Base-by-base conservation (phyloP, 1,284 basidiomycete genomes). In the Tausonia pullulans region DNA sequence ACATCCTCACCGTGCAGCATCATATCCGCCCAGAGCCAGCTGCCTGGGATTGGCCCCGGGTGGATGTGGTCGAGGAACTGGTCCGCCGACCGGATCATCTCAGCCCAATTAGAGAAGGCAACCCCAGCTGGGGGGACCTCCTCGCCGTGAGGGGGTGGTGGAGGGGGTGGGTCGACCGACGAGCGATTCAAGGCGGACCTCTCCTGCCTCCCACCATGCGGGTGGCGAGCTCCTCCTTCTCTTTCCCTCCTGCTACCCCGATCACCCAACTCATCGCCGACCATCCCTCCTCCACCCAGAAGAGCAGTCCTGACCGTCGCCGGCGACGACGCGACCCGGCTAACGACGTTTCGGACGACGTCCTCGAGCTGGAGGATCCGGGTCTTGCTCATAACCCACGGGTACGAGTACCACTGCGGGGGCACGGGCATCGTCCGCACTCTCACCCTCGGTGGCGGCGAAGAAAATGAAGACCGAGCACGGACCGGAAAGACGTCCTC, bases 21-120 rank as follows among this genome's bases (percentile, higher is more conserved):
- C 56, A 57, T 54, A 39, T 65, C 64, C 9, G 64, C 64, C 64
- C 64, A 65, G 8, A 61, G 5, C 64, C 64, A 65, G n/a, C 59
- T 61, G 27, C 45, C 59, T 11, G 61, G 61, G 53, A 54, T 57
- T 41, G 55, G 52, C 13, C 49, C 55, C 9, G 53, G 64, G 45
- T 65, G 64, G 9, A 65, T 65, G 52, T 65, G 64, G 46, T 65
- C 64, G 6, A 65, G 46, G 3, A 16, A 65, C 16, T 61, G 54
- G 3, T n/a, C 44, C 52, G 8, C 13, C 4, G 16, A 41, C 43
- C 52, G 43, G 53, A 65, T 43, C 14, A 57, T 41, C 46, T 51
- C 46, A 39, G 52, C 55, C 64, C 64, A 65, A 7, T 41, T 60
- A 10, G 46, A 41, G 27, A 44, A 58, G 9, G 50, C 48, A 41